These are phyloP conservation scores for Triangularia verruculosa DNA, from an alignment of 2,329 filamentous ascomycete genomes.

Conservation along the genomic window DNA sequence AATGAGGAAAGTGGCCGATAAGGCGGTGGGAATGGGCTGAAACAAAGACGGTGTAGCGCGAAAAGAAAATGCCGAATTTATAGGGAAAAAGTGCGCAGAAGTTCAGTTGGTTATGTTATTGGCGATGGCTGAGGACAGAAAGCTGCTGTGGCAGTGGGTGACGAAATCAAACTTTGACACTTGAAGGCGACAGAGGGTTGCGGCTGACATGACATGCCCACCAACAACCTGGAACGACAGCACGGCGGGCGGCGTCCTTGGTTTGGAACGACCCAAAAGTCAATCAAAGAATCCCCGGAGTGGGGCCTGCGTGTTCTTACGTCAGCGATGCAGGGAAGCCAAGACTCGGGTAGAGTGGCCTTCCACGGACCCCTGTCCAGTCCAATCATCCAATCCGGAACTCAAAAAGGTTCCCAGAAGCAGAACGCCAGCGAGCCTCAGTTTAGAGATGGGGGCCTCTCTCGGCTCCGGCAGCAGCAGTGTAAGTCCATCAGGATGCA, in stretches of 20 bases:
- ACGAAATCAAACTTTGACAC: neutral
- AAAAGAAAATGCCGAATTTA: neutral
- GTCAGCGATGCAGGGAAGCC: neutral
- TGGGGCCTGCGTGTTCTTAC: neutral
- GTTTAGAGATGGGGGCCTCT: constrained; percentile 18
- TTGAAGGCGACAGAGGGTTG: neutral
- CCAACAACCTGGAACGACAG: neutral
- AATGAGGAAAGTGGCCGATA: neutral
- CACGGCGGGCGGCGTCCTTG: neutral
- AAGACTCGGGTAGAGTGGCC: neutral
- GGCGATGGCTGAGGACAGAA: neutral
- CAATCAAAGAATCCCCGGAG: neutral
- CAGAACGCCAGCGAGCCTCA: neutral
- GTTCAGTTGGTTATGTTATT: neutral
- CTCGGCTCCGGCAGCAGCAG: constrained; percentile 17
- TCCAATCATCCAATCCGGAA: neutral
- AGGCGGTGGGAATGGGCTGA: neutral
- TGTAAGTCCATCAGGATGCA: constrained; percentile 17
- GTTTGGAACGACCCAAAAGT: neutral
- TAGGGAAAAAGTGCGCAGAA: neutral
- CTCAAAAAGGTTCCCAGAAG: neutral
- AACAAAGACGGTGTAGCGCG: neutral
- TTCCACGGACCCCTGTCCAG: neutral
- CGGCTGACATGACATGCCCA: neutral
- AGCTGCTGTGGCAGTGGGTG: neutral